Evolutionary conservation across 2,329 filamentous ascomycete species (phyloP).

Genomic region (Tolypocladium nubicola): DNA sequence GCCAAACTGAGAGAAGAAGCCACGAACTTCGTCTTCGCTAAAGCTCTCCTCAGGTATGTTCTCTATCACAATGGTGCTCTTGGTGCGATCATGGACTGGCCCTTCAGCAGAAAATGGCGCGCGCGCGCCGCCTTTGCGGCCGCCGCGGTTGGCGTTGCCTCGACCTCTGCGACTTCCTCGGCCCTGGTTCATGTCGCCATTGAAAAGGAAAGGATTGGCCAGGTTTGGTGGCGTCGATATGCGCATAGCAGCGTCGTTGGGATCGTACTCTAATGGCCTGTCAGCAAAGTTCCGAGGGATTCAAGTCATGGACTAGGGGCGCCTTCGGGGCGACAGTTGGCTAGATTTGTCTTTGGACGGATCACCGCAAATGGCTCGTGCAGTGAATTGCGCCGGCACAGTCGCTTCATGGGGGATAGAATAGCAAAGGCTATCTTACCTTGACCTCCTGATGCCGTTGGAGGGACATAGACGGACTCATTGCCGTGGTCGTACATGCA

Average conservation of each 20-base stretch:
- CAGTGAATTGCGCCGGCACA: not conserved
- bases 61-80: slow-evolving; percentile 64
- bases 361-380: not conserved
- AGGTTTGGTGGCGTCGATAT: slow-evolving; percentile 8
- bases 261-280: slow-evolving; percentile 19
- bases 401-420: not conserved
- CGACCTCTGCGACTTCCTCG: slow-evolving; percentile 25
- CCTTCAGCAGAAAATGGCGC: slow-evolving; percentile 56
- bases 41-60: slow-evolving; percentile 66
- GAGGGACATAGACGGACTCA: slow-evolving; percentile 32
- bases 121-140: slow-evolving; percentile 25
- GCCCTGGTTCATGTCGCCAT: slow-evolving; percentile 15
- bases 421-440: slow-evolving; percentile 9
- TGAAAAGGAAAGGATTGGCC: slow-evolving; percentile 11
- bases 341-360: not conserved
- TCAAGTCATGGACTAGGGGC: not conserved
- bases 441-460: slow-evolving; percentile 9
- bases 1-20: slow-evolving; percentile 66
- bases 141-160: slow-evolving; percentile 17
- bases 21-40: slow-evolving; percentile 50
- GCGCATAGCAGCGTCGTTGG: slow-evolving; percentile 16
- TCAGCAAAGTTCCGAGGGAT: slow-evolving; percentile 4
- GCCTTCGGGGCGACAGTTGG: not conserved
- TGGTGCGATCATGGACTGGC: slow-evolving; percentile 49
- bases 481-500: slow-evolving; percentile 62